phyloP scores from a whole-genome alignment of 2,329 filamentous ascomycete species.

The Arthrobotrys pseudoclavata region DNA sequence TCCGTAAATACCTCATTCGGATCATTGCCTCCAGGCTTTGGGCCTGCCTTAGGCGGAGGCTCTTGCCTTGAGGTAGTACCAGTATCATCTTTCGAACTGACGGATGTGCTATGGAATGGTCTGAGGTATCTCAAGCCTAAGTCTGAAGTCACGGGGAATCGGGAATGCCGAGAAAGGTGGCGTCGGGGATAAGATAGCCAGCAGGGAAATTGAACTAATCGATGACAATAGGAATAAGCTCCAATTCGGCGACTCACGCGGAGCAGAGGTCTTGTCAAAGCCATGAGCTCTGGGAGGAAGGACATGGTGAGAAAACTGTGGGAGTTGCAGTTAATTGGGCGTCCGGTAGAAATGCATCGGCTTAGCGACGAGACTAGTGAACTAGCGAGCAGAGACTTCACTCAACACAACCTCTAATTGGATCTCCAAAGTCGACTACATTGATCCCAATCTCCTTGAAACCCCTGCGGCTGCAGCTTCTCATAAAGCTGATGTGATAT shows the following conservation, averaged over 20 bases:
- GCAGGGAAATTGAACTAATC: slow-evolving; percentile 38
- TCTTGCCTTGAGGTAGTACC: slow-evolving; percentile 23
- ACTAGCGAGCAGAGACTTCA: slow-evolving; percentile 22
- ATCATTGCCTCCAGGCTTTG: slow-evolving; percentile 51
- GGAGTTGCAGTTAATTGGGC: slow-evolving; percentile 17
- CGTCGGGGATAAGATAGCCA: slow-evolving; percentile 38
- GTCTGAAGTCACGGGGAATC: slow-evolving; percentile 27
- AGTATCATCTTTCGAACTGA: slow-evolving; percentile 30
- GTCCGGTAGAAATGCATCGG: slow-evolving; percentile 4
- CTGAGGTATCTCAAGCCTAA: slow-evolving; percentile 30
- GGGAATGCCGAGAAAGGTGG: slow-evolving; percentile 56
- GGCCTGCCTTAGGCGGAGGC: slow-evolving; percentile 39
- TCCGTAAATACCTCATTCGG: slow-evolving; percentile 70
- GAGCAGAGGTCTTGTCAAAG: slow-evolving; percentile 42
- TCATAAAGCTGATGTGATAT: background rate
- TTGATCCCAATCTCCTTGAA: slow-evolving; percentile 1
- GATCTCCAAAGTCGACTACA: background rate
- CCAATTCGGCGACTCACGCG: slow-evolving; percentile 53
- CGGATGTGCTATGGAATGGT: slow-evolving; percentile 41
- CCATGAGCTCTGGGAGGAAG: slow-evolving; percentile 32
- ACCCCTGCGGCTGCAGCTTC: background rate
- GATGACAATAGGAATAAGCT: slow-evolving; percentile 45
- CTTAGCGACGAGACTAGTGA: background rate
- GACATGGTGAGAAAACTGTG: slow-evolving; percentile 35
- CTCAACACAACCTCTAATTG: slow-evolving; percentile 19